Evolutionary conservation across 345 rosid species (phyloP), one percentile per base, ranked within the genome.

Genomic region (Raphanus raphanistrum): DNA sequence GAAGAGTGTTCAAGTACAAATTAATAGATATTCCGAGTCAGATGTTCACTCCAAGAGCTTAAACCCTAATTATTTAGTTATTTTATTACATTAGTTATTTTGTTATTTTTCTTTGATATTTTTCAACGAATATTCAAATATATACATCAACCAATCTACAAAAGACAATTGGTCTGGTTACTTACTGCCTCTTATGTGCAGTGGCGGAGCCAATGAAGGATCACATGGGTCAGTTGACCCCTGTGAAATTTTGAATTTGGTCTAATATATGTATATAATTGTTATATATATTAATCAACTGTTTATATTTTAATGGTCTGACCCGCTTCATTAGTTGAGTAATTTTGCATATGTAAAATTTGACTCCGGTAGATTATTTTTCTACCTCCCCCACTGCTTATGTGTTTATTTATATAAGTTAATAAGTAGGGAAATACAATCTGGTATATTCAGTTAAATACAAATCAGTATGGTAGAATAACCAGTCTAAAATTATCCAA

Each of bases 1-100:
- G 55, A 71, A 41, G 63, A 45, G n/a, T 65, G 43, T 15, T 41
- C 13, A 54, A n/a, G 43, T 55, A 67, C 50, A 75, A 67, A 28
- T 58, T 66, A 2, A 9, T 27, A 1, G 5, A 10, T 58, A 57
- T 38, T 38, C 6, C 2, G 15, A 75, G 59, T 59, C 50, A 21
- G 31, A 68, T 41, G 48, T 28, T 58, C 35, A 67, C 59, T 67
- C 67, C 73, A 68, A 15, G 43, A 43, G 11, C 43, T 52, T 54
- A 31, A 31, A 52, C 27, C 13, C 27, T 31, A 52, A 15, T 52
- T 31, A 2, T 28, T 27, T 28, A 48, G 2, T 28, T 28, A 5
- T 65, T 5, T 17, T 41, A 6, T 43, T 7, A 0, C 25, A 41
- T 6, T 25, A 62, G 31, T 66, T 41, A 5, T 11, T 66, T 65